These are phyloP conservation scores for Talaromyces islandicus DNA, from an alignment of 2,329 filamentous ascomycete genomes.

Conservation along the genomic window DNA sequence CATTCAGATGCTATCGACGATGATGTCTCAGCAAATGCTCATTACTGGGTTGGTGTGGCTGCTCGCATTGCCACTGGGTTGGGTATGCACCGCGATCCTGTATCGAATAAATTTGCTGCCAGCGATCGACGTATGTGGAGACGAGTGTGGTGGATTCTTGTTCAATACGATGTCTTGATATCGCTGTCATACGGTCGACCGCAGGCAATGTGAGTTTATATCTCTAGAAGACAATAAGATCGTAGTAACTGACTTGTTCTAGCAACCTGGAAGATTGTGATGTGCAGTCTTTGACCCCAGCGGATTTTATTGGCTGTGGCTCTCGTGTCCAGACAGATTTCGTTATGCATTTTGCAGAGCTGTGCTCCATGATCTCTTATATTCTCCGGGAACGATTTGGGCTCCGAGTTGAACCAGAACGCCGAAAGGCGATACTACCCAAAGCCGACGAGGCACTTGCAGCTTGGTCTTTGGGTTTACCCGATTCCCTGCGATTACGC, in stretches of 20 bases:
- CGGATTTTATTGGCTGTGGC: conserved; percentile 45
- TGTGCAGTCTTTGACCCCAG: conserved; percentile 38
- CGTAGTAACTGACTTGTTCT: neutral
- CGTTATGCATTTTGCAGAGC: conserved; percentile 44
- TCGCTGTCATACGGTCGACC: conserved; percentile 46
- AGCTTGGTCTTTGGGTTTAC: conserved; percentile 37
- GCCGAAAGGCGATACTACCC: conserved; percentile 35
- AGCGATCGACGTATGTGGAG: conserved; percentile 40
- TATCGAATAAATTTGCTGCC: conserved; percentile 35
- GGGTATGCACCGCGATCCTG: conserved; percentile 47
- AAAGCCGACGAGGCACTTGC: conserved; percentile 38
- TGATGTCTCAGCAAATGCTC: conserved; percentile 50
- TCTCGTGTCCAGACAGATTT: conserved; percentile 39
- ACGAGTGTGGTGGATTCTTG: conserved; percentile 38
- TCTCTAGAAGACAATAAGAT: neutral
- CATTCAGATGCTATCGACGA: conserved; percentile 49
- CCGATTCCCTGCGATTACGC: conserved; percentile 35
- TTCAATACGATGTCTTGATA: conserved; percentile 40
- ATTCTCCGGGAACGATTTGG: conserved; percentile 39
- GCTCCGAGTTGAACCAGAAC: conserved; percentile 32
- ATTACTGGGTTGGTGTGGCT: conserved; percentile 50
- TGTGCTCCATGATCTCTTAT: conserved; percentile 47
- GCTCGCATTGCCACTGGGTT: conserved; percentile 48
- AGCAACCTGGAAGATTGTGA: conserved; percentile 48
- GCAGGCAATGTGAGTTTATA: conserved; percentile 39